phyloP scores from a whole-genome alignment of 768 basidiomycete species.

The Tylopilus plumbeoviolaceoides region DNA sequence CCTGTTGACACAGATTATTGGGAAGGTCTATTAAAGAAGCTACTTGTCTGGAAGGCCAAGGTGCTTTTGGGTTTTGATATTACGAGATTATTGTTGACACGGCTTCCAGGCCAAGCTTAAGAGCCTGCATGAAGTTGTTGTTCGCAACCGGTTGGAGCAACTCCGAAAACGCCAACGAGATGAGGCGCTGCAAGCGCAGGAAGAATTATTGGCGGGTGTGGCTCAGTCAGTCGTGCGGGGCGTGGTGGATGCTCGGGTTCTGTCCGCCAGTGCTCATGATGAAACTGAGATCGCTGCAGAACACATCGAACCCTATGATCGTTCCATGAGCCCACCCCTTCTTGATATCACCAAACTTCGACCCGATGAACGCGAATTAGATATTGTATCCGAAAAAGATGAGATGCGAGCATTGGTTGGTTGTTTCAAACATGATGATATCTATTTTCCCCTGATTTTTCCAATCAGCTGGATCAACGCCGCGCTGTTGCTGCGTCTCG shows the following conservation, averaged over 20 bases:
- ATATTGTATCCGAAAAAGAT: slow-evolving; percentile 67
- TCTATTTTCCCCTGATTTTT: slow-evolving; percentile 4
- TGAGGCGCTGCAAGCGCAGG: slow-evolving; percentile 90
- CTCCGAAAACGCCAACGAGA: slow-evolving; percentile 94
- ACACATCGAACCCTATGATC: slow-evolving; percentile 74
- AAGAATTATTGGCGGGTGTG: slow-evolving; percentile 82
- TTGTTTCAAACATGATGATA: slow-evolving; percentile 3
- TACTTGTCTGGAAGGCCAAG: slow-evolving; percentile 97
- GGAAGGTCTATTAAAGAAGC: slow-evolving; percentile 87
- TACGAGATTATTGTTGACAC: slow-evolving; percentile 1
- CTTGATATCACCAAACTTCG: slow-evolving; percentile 67
- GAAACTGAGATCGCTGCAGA: slow-evolving; percentile 43
- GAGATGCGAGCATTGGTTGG: slow-evolving; percentile 64
- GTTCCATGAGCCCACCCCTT: slow-evolving; percentile 81
- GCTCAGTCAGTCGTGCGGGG: slow-evolving; percentile 53
- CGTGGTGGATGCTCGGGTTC: slow-evolving; percentile 35
- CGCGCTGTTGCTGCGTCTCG: slow-evolving; percentile 78
- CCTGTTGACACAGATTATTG: slow-evolving; percentile 98
- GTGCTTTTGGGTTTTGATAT: slow-evolving; percentile 36
- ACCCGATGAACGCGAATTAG: slow-evolving; percentile 77
- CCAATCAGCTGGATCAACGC: slow-evolving; percentile 62
- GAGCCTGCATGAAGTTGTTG: slow-evolving; percentile 91
- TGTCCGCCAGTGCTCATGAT: slow-evolving; percentile 29
- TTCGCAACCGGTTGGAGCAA: slow-evolving; percentile 93
- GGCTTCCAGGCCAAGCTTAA: slow-evolving; percentile 77